Evolutionary conservation across 305 asterid genomes (phyloP).

Genomic region (Fraxinus paxiana): DNA sequence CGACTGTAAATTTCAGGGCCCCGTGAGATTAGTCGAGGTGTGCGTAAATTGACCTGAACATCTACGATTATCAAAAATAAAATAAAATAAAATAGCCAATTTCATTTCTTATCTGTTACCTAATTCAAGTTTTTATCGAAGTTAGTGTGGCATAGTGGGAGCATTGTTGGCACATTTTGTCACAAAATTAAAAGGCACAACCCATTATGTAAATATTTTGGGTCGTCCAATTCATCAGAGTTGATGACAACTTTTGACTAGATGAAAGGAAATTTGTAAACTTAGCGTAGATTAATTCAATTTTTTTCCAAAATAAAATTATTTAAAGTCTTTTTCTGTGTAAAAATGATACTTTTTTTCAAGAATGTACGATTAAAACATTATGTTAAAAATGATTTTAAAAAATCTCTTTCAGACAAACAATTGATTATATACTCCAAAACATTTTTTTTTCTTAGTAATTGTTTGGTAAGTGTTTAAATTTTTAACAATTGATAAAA

Average conservation of each 20-base stretch:
- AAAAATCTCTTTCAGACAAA: neutral
- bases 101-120: too few relatives aligned
- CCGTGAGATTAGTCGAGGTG: too few relatives aligned
- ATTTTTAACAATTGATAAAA: too few relatives aligned
- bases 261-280: neutral
- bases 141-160: neutral
- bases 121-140: too few relatives aligned
- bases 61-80: too few relatives aligned
- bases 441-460: neutral
- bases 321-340: neutral
- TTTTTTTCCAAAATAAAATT: too few relatives aligned
- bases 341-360: neutral
- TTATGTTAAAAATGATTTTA: neutral
- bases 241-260: neutral
- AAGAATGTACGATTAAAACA: neutral
- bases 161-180: neutral
- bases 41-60: too few relatives aligned
- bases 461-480: neutral
- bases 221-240: neutral
- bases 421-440: neutral
- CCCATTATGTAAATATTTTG: neutral
- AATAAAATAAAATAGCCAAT: too few relatives aligned
- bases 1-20: too few relatives aligned
- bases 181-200: neutral
- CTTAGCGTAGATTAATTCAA: neutral